phyloP scores from a whole-genome alignment of 768 basidiomycete species.

The Lactarius trivialis region DNA sequence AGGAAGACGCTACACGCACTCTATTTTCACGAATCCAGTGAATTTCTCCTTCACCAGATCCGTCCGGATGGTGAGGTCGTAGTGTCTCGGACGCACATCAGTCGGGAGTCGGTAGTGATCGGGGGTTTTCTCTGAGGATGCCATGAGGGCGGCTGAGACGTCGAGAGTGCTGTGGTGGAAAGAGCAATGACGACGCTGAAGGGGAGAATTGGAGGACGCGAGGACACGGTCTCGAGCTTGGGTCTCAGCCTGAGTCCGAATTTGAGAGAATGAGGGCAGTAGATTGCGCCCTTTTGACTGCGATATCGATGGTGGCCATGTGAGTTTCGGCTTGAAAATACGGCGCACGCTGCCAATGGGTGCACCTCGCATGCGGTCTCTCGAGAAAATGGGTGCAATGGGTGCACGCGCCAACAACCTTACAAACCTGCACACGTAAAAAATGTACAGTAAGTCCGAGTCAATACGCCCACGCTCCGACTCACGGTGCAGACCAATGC shows the following conservation, averaged over 20 bases:
- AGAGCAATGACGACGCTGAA: slow-evolving; percentile 9
- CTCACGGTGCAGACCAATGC: neutral
- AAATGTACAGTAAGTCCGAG: too few species aligned
- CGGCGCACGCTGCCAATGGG: neutral
- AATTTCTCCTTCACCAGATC: slow-evolving; percentile 76
- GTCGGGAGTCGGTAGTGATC: slow-evolving; percentile 52
- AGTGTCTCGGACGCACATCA: slow-evolving; percentile 64
- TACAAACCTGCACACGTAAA: too few species aligned
- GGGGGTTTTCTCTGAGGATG: slow-evolving; percentile 6
- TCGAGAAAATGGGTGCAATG: too few species aligned
- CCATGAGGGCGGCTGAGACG: neutral
- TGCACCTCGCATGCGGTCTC: slow-evolving; percentile 5
- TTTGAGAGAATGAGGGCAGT: neutral
- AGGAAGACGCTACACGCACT: slow-evolving; percentile 36
- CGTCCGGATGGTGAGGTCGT: slow-evolving; percentile 72
- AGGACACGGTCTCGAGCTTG: neutral
- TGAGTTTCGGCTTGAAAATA: slow-evolving; percentile 4
- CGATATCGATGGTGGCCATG: slow-evolving; percentile 12
- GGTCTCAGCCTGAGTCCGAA: neutral
- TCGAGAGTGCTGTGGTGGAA: slow-evolving; percentile 4
- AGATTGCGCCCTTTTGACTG: neutral
- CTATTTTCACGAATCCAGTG: slow-evolving; percentile 67
- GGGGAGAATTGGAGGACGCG: neutral
- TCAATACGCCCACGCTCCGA: too few species aligned
- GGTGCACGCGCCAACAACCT: too few species aligned